phyloP scores from a whole-genome alignment of 2,329 filamentous ascomycete genomes.

The Trichoderma harzianum region DNA sequence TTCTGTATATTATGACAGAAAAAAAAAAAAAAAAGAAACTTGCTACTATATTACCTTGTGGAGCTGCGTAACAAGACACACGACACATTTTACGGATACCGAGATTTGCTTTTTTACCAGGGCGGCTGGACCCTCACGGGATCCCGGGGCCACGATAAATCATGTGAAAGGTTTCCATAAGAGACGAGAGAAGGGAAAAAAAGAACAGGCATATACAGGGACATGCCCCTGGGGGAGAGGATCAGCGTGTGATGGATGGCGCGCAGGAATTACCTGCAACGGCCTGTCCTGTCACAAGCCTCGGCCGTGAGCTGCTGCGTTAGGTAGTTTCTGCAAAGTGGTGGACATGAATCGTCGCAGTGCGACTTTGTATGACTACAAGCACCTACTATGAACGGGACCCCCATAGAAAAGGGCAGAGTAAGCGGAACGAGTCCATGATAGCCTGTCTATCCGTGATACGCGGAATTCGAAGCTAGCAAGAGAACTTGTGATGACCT shows the following conservation, averaged over 20 bases:
- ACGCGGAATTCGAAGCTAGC: not conserved
- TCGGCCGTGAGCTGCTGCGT: not conserved
- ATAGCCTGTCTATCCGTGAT: not conserved
- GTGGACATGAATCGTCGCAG: not conserved
- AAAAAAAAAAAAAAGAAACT: not conserved
- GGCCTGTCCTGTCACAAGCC: not conserved
- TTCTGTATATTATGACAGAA: not conserved
- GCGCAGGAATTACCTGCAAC: not conserved
- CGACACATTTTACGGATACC: conserved; percentile 12
- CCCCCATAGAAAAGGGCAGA: not conserved
- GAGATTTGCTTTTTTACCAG: not conserved
- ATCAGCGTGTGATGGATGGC: not conserved
- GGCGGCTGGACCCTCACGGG: not conserved
- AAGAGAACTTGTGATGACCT: not conserved
- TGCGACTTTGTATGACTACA: not conserved
- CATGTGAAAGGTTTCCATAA: not conserved
- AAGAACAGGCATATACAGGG: not conserved
- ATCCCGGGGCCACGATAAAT: not conserved
- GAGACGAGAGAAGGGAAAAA: not conserved
- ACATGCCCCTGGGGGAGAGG: not conserved
- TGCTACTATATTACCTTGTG: not conserved
- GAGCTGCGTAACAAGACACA: not conserved
- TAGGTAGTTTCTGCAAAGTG: not conserved
- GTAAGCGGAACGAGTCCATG: not conserved
- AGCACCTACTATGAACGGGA: not conserved